Conservation (phyloP, 768 basidiomycete genomes). For the Boletus reticulatus region DNA sequence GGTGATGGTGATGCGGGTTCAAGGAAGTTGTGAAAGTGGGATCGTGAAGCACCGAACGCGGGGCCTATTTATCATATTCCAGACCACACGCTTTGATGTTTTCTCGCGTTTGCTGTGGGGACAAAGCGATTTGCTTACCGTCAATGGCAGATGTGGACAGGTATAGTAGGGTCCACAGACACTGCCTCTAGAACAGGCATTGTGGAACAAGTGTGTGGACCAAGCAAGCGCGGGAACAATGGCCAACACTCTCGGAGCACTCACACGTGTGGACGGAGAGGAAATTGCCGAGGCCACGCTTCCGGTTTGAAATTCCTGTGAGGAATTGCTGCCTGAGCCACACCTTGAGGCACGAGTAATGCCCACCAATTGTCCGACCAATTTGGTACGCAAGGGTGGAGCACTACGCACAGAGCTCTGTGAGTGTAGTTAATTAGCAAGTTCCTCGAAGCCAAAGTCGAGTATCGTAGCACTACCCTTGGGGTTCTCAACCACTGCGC, state of each 20-base stretch:
- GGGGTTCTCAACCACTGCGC: no score
- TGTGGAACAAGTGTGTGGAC: constrained; percentile 5
- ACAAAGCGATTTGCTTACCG: constrained; percentile 9
- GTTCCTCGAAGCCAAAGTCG: no score
- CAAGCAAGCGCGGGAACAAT: neutral
- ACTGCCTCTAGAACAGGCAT: neutral
- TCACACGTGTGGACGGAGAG: neutral
- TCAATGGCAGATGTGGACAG: neutral
- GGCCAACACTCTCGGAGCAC: neutral
- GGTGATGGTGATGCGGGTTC: neutral
- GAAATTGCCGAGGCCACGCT: neutral
- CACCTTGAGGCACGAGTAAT: no score
- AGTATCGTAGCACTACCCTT: no score
- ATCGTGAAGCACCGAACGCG: neutral
- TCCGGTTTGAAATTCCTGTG: no score
- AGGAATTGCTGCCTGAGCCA: no score
- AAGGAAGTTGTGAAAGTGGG: neutral
- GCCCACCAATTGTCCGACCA: no score
- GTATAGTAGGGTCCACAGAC: neutral
- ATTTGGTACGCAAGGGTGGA: no score
- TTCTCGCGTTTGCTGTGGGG: constrained; percentile 6
- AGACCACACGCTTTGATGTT: constrained; percentile 4
- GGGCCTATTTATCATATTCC: constrained; percentile 12
- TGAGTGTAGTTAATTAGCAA: no score
- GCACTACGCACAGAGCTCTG: no score